Percentiles rank a stretch among this genome's conserved stretches.
Conservation (phyloP, 805 yeast species). For the Candida maesae region DNA sequence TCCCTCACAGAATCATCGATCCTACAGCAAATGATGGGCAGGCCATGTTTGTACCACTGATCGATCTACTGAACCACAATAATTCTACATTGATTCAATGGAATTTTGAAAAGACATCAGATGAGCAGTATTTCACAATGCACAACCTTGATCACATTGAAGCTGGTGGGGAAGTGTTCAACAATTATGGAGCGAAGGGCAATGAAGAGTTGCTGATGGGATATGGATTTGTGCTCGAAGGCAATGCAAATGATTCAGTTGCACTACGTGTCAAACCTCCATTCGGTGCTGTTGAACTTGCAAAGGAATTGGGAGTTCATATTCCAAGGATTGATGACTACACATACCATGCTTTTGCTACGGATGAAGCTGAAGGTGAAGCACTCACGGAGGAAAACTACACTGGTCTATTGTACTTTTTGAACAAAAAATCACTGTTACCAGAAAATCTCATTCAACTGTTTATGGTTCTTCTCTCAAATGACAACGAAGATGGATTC, state of each 20-base stretch:
- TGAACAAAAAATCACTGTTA: conserved; percentile 25
- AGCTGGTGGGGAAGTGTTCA: conserved; percentile 50
- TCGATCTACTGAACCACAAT: conserved; percentile 76
- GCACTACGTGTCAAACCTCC: conserved; percentile 58
- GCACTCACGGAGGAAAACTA: conserved; percentile 21
- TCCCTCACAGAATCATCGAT: conserved; percentile 53
- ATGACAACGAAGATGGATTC: conserved; percentile 33
- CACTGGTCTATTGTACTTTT: conserved; percentile 31
- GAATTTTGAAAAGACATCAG: conserved; percentile 33
- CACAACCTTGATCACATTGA: conserved; percentile 13
- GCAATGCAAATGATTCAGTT: conserved; percentile 59
- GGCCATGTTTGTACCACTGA: conserved; percentile 71
- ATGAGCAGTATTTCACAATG: conserved; percentile 19
- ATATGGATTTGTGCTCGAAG: conserved; percentile 58
- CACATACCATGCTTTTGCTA: conserved; percentile 35
- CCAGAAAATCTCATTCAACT: conserved; percentile 28
- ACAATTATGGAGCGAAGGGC: conserved; percentile 88
- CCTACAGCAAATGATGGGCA: conserved; percentile 34
- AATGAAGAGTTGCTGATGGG: conserved; percentile 82
- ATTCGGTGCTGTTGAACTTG: conserved; percentile 22
- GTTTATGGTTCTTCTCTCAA: conserved; percentile 30
- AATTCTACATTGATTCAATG: conserved; percentile 65
- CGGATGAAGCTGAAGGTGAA: conserved; percentile 13
- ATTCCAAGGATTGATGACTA: conserved; percentile 37
- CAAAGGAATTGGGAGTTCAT: conserved; percentile 35